Base-by-base conservation (phyloP, 2,329 filamentous ascomycete genomes). In the Westerdykella ornata region DNA sequence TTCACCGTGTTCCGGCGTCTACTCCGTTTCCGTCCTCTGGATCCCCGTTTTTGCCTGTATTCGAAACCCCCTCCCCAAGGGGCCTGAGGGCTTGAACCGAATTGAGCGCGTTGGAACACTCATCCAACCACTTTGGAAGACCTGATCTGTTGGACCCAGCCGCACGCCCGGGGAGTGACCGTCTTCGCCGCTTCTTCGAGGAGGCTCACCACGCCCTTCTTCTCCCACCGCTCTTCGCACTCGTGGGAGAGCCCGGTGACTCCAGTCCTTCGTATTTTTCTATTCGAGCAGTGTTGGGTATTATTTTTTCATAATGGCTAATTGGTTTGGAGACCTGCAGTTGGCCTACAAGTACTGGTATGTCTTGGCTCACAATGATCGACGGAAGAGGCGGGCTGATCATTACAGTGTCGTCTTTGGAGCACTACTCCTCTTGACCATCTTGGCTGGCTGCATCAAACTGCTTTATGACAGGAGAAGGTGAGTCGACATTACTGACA, bases 271-370 rank as follows among this genome's bases (percentile, higher is more conserved):
- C 47, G 18, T 48, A 45, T 34, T 22, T 26, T 44, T 33, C 30
- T 3, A 7, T 35, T 28, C 13, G 33, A 36, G 31, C 11, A 37
- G 8, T 11, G 8, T 3, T 26, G 8, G 22, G 22, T 26, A 7
- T 14, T 20, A 36, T 14, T 39, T 44, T 39, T 45, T 44, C 44
- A 52, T 34, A 42, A 62, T 60, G 52, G 46, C 47, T 32, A 59
- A 54, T 43, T 63, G 59, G 61, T 65, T 65, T 39, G 62, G 59
- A 16, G 41, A 58, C 22, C 42, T 66, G 31, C 48, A 61, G 38
- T 48, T 66, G 52, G 61, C 59, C 20, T 67, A 63, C 56, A 66
- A 66, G 45, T 66, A 61, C 43, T 51, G 53, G 63, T 66, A 52
- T 41, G 62, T 47, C 9, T 26, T 26, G 22, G 5, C 3, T 33